Evolutionary conservation across 2,329 filamentous ascomycete genomes (phyloP), one percentile per base, ranked within the genome.

Genomic region (Nemania sp.): DNA sequence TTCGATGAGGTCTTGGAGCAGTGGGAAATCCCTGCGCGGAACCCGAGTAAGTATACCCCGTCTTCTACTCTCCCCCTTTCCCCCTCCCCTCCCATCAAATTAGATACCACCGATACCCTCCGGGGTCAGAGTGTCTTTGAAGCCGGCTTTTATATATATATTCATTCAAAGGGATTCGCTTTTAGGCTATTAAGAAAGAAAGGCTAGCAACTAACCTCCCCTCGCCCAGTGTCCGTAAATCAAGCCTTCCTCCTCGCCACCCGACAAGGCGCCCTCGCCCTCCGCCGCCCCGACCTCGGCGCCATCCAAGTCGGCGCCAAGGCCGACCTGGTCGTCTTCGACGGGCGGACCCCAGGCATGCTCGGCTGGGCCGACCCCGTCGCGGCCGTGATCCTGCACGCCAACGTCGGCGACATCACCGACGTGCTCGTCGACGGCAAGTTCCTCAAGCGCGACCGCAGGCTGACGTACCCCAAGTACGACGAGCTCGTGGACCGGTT

Each of bases 221-320:
- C 1, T 24, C 29, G 24, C 5, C 5, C 27, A 71, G 69, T 88
- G 83, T 83, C 80, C 7, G 85, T 80, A 2, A 78, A 82, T 35
- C 86, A 89, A 72, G 87, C 86, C 0, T 89, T 89, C 72, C 77
- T 85, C 24, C 80, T 89, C 18, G 84, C 85, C 0, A 89, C 86
- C 0, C 80, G 86, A 1, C 79, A 81, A 4, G 86, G 87, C 1
- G 87, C 79, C 0, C 81, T 85, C 1, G 84, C 87, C 0, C 78
- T 89, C 2, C 80, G 84, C 11, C 79, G 85, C 0, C 76, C 79
- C 0, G 87, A 88, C 70, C 76, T 89, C 0, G 86, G 87, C 24
- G 78, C 84, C 38, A 77, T 88, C 24, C 73, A 73, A 0, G 75
- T 75, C 1, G 86, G 86, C 4, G 85, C 86, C 13, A 87, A 87